These are phyloP conservation scores for Carnegiea gigantea DNA, from an alignment of 179 eudicot species.

Conservation along the genomic window DNA sequence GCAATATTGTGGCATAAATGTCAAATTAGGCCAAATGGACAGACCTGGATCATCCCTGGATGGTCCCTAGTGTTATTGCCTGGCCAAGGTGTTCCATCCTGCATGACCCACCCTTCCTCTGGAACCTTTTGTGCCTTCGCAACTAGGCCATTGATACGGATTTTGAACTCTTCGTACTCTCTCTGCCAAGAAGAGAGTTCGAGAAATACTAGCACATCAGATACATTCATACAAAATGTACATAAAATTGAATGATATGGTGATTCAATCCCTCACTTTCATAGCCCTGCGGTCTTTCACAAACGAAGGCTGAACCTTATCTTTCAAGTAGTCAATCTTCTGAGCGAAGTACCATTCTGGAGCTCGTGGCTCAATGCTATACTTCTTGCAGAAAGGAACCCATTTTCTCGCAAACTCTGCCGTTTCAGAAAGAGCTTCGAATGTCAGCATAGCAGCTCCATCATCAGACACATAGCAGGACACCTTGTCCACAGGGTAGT, in stretches of 20 bases:
- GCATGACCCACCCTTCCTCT: constrained; percentile 91
- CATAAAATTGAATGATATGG: background rate
- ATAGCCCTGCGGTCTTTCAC: constrained; percentile 85
- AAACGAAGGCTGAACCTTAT: constrained; percentile 70
- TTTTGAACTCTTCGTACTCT: constrained; percentile 80
- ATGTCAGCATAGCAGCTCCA: constrained; percentile 88
- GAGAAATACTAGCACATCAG: background rate
- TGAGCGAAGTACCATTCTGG: constrained; percentile 84
- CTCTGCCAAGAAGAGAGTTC: constrained; percentile 38
- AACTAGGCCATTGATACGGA: constrained; percentile 69
- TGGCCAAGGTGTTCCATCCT: constrained; percentile 96
- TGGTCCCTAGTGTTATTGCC: constrained; percentile 85
- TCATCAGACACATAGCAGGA: constrained; percentile 89
- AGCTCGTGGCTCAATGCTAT: constrained; percentile 77
- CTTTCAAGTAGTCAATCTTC: constrained; percentile 73
- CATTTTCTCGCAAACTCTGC: constrained; percentile 77
- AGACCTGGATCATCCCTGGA: constrained; percentile 92
- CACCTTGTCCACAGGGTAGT: constrained; percentile 87
- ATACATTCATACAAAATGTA: background rate
- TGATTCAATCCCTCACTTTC: constrained; percentile 47
- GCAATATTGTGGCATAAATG: background rate
- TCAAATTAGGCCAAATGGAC: background rate
- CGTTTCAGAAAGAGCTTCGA: constrained; percentile 81
- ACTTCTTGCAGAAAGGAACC: constrained; percentile 87
- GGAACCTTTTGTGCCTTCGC: constrained; percentile 78